Evolutionary conservation across 192 early-diverging fungal species (phyloP), one percentile per base, ranked within the genome.

Genomic region (Coemansia sp.): DNA sequence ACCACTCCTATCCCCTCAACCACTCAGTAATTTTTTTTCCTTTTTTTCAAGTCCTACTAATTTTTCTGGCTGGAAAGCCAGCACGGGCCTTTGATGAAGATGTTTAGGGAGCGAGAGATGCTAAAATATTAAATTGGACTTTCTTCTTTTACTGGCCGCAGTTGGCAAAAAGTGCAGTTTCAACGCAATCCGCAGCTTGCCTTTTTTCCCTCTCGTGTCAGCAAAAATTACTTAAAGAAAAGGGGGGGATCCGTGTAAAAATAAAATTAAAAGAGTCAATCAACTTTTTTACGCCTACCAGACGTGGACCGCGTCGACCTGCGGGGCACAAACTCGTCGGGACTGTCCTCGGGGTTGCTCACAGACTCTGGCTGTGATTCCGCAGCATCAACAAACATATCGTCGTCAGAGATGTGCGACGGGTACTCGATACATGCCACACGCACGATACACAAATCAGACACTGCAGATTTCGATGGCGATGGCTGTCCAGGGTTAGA

Each of bases 401-500:
- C 57, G 41, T 29, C 29, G 10, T 39, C 57, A n/a, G 58, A 21
- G 1, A 42, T 21, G 21, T 60, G 43, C 3, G 66, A 46, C 1
- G 68, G 68, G 10, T 76, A 76, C 53, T 62, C 56, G 41, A 76
- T 70, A 15, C 64, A 67, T 0, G 74, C 44, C 19, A 76, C 74
- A 0, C 60, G 58, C 36, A 76, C 58, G 2, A 67, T 29, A 1
- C 65, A 56, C 18, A 70, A 24, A 8, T 46, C 53, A 3, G 53
- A 19, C 11, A 56, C 19, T n/a, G 53, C 43, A 11, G 62, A 9
- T 32, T 53, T 9, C n/a, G 53, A 27, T 1, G 24, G 1, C 3
- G 46, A 27, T 9, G 29, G 29, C 29, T 32, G 29, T n/a, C n/a
- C n/a, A 7, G 29, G 29, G 2, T 2, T 2, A 2, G 29, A 32